These are phyloP conservation scores for Eragrostis tef DNA, from an alignment of 202 grass and related monocot genomes.

Conservation along the genomic window DNA sequence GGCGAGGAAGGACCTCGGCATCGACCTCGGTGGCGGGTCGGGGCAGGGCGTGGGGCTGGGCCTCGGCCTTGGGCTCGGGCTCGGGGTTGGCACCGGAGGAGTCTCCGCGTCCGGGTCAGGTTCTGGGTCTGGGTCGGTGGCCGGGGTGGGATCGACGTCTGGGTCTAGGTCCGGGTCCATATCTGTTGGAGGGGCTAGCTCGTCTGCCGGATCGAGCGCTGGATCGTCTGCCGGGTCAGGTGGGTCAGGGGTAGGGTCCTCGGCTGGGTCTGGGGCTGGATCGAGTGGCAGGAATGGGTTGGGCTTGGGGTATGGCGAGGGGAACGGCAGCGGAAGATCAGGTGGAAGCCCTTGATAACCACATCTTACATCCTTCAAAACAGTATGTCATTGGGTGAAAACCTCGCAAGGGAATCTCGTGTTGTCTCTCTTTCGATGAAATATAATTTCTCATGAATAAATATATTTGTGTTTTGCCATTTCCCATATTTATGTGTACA, in stretches of 20 bases:
- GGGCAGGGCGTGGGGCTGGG: slow-evolving; percentile 9
- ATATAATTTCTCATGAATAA: not conserved
- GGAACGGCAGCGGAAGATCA: slow-evolving; percentile 14
- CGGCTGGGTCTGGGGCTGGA: slow-evolving; percentile 38
- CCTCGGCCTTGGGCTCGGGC: slow-evolving; percentile 34
- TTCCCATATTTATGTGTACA: too few relatives aligned
- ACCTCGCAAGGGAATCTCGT: not conserved
- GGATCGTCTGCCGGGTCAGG: slow-evolving; percentile 16
- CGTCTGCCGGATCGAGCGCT: slow-evolving; percentile 34
- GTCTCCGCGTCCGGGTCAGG: slow-evolving; percentile 45
- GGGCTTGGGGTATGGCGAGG: slow-evolving; percentile 5
- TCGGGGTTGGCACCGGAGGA: not conserved
- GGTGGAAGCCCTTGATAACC: slow-evolving; percentile 16
- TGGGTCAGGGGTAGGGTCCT: slow-evolving; percentile 41
- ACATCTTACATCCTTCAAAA: too few relatives aligned
- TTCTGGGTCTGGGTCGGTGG: slow-evolving; percentile 32
- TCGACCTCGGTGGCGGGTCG: not conserved
- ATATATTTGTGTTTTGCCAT: too few relatives aligned
- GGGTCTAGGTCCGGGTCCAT: slow-evolving; percentile 38
- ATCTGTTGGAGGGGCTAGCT: slow-evolving; percentile 42
- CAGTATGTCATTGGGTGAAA: not conserved
- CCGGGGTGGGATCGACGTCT: slow-evolving; percentile 29
- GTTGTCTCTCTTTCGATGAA: not conserved
- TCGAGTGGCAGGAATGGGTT: slow-evolving; percentile 26
- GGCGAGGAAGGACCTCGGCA: slow-evolving; percentile 46